A percentile compares a stretch with the other conserved stretches of the same genome.
Evolutionary conservation across 2,329 filamentous ascomycete genomes (phyloP).

Genomic region (Botrytis sinoallii): DNA sequence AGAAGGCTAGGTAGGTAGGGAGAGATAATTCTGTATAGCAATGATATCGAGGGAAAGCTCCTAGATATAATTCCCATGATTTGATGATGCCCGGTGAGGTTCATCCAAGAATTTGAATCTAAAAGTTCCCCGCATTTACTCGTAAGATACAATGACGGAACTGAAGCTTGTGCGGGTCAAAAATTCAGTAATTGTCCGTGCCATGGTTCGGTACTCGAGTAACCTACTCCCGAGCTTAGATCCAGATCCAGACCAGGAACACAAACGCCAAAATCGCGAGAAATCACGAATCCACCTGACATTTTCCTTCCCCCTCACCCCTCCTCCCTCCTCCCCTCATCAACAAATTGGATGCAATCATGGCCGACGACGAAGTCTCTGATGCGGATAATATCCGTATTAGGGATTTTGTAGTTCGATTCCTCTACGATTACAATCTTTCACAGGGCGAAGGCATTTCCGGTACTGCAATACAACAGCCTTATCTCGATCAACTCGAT

Average conservation of each 20-base stretch:
- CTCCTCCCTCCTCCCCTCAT: not conserved
- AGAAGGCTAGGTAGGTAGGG: not conserved
- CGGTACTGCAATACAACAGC: not conserved
- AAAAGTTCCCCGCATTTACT: not conserved
- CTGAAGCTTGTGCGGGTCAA: not conserved
- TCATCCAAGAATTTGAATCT: not conserved
- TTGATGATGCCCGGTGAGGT: not conserved
- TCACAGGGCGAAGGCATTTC: not conserved
- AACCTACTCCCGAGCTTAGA: no score
- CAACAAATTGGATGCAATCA: not conserved
- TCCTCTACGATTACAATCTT: constrained; percentile 1
- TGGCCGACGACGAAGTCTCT: constrained; percentile 8
- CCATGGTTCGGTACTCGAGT: not conserved
- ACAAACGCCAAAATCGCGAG: constrained; percentile 6
- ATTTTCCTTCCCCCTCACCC: not conserved
- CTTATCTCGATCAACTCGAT: constrained; percentile 12
- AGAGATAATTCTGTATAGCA: not conserved
- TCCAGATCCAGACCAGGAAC: constrained; percentile 5
- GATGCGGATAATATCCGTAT: constrained; percentile 1
- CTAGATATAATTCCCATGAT: not conserved
- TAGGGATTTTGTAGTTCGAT: not conserved
- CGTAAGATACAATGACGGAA: not conserved
- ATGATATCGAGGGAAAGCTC: not conserved
- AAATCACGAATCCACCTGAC: constrained; percentile 15
- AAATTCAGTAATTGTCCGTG: not conserved